Evolutionary conservation across 75 land plant genomes (phyloP).

Genomic region (Larix kaempferi): DNA sequence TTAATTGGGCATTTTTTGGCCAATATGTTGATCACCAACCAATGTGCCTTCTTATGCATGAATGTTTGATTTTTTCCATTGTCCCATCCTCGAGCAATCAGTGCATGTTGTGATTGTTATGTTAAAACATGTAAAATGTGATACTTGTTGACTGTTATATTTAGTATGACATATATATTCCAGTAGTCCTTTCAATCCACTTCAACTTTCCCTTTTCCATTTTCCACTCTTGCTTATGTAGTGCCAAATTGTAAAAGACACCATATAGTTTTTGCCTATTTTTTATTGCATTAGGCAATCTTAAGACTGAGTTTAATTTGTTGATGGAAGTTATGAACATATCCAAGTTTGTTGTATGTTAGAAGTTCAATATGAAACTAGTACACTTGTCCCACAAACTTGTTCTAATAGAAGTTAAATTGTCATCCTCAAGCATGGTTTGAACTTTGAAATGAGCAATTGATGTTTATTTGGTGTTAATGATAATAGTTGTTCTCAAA

Average conservation of each 20-base stretch:
- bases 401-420: not conserved
- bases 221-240: not conserved
- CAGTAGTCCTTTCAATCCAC: not conserved
- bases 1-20: too few species aligned
- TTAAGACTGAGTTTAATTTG: not conserved
- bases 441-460: not conserved
- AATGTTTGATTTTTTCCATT: too few species aligned
- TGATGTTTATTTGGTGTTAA: not conserved
- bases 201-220: not conserved
- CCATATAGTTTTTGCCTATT: not conserved
- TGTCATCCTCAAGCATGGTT: not conserved
- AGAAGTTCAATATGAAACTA: not conserved
- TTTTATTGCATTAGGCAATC: not conserved
- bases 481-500: not conserved
- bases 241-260: not conserved
- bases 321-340: not conserved
- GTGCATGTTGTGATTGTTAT: too few species aligned
- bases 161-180: not conserved
- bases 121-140: too few species aligned
- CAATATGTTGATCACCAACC: too few species aligned
- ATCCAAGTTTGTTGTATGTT: not conserved
- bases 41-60: too few species aligned
- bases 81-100: too few species aligned
- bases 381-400: not conserved
- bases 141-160: not conserved